Evolutionary conservation across 2,329 filamentous ascomycete genomes (phyloP), one percentile per base, ranked within the genome.

Genomic region (Pseudocercospora ulei): DNA sequence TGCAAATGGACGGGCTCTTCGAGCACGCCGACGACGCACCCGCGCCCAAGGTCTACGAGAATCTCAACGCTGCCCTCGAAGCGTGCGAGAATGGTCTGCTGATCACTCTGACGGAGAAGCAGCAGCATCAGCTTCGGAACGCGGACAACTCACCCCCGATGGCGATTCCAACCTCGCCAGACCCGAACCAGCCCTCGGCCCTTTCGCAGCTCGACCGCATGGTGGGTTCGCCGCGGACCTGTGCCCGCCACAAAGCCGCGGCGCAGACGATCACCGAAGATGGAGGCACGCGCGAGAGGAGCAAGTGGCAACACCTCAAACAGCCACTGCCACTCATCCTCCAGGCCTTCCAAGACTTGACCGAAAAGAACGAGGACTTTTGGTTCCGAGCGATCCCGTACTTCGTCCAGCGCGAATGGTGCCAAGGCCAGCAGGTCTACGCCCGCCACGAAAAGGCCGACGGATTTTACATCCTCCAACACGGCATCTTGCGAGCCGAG

Each of bases 51-150:
- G 76, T 95, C 38, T 84, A 95, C 50, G 81, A 86, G 26, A 80
- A 92, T 47, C 74, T 98, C 37, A 98, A 98, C 59, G 87, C 84
- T 4, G 88, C 88, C 0, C 70, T 98, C 1, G 90, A 98, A 58
- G 83, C 78, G 48, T 96, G 88, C 61, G 90, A 98, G 58, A 98
- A 98, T 52, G 83, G 93, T 53, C 74, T 95, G 4, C 71, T 98
- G 27, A 86, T 60, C 38, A 59, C 59, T 7, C 48, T 62, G 8
- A 57, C 51, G 9, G 58, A 61, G 41, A 60, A 60, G 46, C 56
- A 61, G 26, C 48, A 49, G 14, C 46, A 44, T 9, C 39, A 38
- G 28, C 61, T 66, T 63, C 56, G 60, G 61, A 58, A 62, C 63
- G 52, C 62, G 62, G 47, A 43, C 67, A 71, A 52, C 67, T 74